Percentiles rank a stretch among this genome's conserved stretches.
Conservation (phyloP, 169 alveolate genomes). For the Eimeria maxima region DNA sequence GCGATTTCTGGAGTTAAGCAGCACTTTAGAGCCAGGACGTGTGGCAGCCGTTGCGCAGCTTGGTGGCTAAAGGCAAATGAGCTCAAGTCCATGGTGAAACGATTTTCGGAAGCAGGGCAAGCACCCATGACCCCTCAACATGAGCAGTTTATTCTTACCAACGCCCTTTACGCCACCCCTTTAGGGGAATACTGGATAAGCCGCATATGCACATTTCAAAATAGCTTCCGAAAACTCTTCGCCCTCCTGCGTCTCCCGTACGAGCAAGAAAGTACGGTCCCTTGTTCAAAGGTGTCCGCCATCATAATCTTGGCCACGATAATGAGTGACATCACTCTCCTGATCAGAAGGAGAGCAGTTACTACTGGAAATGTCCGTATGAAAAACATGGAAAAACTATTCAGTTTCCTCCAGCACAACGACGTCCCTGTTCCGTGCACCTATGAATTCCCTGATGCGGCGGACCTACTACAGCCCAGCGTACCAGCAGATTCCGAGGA, state of each 20-base stretch:
- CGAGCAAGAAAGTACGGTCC: constrained; percentile 17
- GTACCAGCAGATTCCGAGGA: constrained; percentile 21
- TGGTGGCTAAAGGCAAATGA: constrained; percentile 76
- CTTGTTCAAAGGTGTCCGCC: constrained; percentile 69
- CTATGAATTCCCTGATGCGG: constrained; percentile 21
- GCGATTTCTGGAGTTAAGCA: constrained; percentile 46
- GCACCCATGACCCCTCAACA: constrained; percentile 31
- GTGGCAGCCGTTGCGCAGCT: constrained; percentile 39
- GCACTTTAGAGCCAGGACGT: constrained; percentile 27
- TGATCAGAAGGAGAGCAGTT: constrained; percentile 35
- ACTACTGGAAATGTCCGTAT: constrained; percentile 27
- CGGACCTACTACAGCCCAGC: constrained; percentile 9
- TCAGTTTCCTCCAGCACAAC: constrained; percentile 26
- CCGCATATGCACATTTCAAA: constrained; percentile 39
- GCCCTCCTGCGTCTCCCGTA: constrained; percentile 63
- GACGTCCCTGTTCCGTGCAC: constrained; percentile 68
- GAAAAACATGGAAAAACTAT: background rate
- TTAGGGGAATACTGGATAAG: constrained; percentile 35
- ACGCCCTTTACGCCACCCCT: background rate
- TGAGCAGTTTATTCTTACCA: background rate
- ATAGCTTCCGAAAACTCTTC: constrained; percentile 47
- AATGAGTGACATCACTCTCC: constrained; percentile 71
- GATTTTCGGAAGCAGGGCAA: constrained; percentile 35
- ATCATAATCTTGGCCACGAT: constrained; percentile 38
- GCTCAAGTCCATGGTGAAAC: constrained; percentile 43